A percentile compares a stretch with the other conserved stretches of the same genome.
These are phyloP conservation scores for Phaeomoniella chlamydospora DNA, from an alignment of 2,329 filamentous ascomycete genomes.

Conservation along the genomic window DNA sequence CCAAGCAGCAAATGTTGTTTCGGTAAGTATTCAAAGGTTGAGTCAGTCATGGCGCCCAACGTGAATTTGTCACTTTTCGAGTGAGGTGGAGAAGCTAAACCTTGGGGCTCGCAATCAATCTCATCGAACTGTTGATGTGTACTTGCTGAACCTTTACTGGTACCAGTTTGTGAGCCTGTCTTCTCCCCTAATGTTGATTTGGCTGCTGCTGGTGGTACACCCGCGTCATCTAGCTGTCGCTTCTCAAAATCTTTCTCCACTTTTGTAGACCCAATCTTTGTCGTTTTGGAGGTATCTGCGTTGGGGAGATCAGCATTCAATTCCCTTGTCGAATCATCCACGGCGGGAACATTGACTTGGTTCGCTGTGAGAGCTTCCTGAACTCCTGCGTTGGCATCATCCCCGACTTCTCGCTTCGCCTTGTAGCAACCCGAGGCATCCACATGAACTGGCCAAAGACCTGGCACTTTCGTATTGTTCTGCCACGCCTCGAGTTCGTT, in stretches of 20 bases:
- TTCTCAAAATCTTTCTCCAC: not conserved
- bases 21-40: constrained; percentile 35
- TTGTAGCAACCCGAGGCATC: constrained; percentile 67
- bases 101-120: constrained; percentile 22
- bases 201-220: not conserved
- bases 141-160: constrained; percentile 1
- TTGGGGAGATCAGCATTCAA: not conserved
- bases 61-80: constrained; percentile 21
- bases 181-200: constrained; percentile 1
- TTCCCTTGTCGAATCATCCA: not conserved
- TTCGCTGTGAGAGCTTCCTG: not conserved
- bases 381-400: constrained; percentile 7
- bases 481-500: constrained; percentile 65
- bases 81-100: constrained; percentile 20
- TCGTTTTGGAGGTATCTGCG: not conserved
- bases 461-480: constrained; percentile 53
- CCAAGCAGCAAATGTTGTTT: constrained; percentile 33
- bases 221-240: constrained; percentile 5
- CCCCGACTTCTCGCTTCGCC: constrained; percentile 6
- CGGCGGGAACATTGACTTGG: not conserved
- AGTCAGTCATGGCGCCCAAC: constrained; percentile 30
- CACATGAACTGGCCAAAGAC: constrained; percentile 65
- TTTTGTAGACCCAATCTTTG: not conserved
- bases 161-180: constrained; percentile 2
- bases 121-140: constrained; percentile 4